A percentile compares a stretch with the other conserved stretches of the same genome.
Conservation (phyloP, 371 early-diverging fungal genomes). For the Syncephalastrum sp. region DNA sequence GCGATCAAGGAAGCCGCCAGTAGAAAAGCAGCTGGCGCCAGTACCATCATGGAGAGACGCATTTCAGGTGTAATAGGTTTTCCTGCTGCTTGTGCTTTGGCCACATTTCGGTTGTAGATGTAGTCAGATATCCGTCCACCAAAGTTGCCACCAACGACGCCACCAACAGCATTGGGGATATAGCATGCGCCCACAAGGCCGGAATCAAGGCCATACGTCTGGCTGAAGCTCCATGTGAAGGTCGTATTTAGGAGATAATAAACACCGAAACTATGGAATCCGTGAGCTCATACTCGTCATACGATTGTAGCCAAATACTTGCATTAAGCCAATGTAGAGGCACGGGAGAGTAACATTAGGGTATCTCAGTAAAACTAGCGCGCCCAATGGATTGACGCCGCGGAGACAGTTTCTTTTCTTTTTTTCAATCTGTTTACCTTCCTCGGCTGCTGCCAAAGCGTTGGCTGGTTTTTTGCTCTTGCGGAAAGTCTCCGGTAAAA, state of each 20-base stretch:
- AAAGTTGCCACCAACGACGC: conserved; percentile 36
- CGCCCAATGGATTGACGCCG: conserved; percentile 29
- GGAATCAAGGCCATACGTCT: conserved; percentile 23
- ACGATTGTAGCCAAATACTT: conserved; percentile 13
- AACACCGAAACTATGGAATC: conserved; percentile 14
- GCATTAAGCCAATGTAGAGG: conserved; percentile 35
- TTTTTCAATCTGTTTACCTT: conserved; percentile 1
- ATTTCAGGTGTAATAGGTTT: conserved; percentile 32
- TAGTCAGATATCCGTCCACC: conserved; percentile 42
- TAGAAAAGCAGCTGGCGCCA: conserved; percentile 19
- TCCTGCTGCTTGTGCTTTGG: conserved; percentile 15
- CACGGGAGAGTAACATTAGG: conserved; percentile 32
- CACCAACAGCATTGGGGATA: conserved; percentile 25
- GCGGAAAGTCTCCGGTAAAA: conserved; percentile 39
- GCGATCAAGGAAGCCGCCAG: conserved; percentile 22
- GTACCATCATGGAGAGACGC: conserved; percentile 35
- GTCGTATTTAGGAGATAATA: conserved; percentile 21
- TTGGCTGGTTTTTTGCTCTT: background rate
- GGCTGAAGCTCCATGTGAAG: conserved; percentile 21
- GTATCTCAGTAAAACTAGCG: conserved; percentile 26
- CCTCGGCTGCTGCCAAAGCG: background rate
- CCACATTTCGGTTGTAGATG: conserved; percentile 24
- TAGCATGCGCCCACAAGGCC: conserved; percentile 27
- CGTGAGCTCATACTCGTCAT: background rate
- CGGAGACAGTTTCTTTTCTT: conserved; percentile 4